Conservation (phyloP, 148 eudicot genomes). For the Persicaria tinctoria region DNA sequence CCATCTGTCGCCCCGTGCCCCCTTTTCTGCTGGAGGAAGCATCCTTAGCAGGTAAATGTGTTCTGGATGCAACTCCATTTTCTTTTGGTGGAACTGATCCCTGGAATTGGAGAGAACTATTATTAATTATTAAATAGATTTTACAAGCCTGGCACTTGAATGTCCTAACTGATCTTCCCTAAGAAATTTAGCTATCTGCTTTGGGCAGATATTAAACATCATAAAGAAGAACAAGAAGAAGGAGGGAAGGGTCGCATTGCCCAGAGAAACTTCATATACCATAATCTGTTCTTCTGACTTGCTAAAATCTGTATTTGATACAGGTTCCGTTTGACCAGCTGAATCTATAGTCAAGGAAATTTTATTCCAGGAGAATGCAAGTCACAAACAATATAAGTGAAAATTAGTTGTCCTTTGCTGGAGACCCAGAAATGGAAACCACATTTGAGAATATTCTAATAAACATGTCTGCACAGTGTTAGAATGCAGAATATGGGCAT, state of each 20-base stretch:
- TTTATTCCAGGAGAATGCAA: neutral
- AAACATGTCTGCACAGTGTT: neutral
- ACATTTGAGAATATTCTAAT: neutral
- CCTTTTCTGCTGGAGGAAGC: conserved; percentile 38
- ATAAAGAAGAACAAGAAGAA: neutral
- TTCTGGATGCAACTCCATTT: neutral
- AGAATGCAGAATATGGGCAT: neutral
- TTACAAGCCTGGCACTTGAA: too few relatives aligned
- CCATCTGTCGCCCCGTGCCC: conserved; percentile 32
- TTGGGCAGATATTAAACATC: too few relatives aligned
- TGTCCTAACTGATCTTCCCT: neutral
- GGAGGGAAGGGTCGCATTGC: neutral
- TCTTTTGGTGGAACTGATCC: neutral
- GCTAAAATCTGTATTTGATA: neutral
- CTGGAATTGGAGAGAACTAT: neutral
- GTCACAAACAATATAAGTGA: neutral
- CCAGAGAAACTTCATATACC: neutral
- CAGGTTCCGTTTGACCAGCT: conserved; percentile 1
- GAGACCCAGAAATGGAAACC: neutral
- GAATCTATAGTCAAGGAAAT: conserved; percentile 4
- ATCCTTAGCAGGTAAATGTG: conserved; percentile 22
- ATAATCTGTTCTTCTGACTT: neutral
- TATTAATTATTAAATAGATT: neutral
- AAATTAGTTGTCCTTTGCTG: neutral
- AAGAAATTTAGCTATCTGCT: neutral